Conservation (phyloP, 2,329 filamentous ascomycete species). For the Coniochaeta sp. region DNA sequence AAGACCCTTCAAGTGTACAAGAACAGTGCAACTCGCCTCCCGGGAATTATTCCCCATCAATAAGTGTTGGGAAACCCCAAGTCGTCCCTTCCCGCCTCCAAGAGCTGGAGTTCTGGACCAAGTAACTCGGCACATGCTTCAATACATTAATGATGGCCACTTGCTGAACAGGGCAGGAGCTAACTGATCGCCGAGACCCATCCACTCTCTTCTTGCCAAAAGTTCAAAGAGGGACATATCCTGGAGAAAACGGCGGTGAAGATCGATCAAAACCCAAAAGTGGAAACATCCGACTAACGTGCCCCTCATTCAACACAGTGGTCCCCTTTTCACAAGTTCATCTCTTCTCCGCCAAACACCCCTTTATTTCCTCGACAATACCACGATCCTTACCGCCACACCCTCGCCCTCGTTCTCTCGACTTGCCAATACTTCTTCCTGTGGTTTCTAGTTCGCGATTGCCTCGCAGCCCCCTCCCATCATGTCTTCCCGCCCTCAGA, state of each 20-base stretch:
- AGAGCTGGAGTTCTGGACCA: not conserved
- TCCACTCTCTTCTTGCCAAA: no score
- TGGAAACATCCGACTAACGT: slow-evolving; percentile 1
- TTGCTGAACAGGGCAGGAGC: no score
- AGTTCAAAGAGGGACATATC: no score
- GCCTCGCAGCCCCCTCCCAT: slow-evolving; percentile 12
- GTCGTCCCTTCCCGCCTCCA: not conserved
- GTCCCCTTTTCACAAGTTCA: not conserved
- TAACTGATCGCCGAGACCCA: no score
- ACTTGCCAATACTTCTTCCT: not conserved
- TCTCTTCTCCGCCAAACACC: slow-evolving; percentile 6
- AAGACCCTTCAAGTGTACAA: not conserved
- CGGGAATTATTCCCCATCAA: not conserved
- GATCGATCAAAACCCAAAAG: slow-evolving; percentile 2
- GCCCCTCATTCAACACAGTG: not conserved
- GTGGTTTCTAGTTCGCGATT: not conserved
- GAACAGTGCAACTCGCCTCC: not conserved
- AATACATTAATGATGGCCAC: no score
- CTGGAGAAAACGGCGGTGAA: slow-evolving; percentile 8
- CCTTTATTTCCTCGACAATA: slow-evolving; percentile 1
- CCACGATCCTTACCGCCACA: slow-evolving; percentile 1
- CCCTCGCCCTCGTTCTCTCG: not conserved
- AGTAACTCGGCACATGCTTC: not conserved
- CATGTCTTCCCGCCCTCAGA: slow-evolving; percentile 74
- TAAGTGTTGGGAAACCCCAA: not conserved